These are phyloP conservation scores for Diaporthe sp. DNA, from an alignment of 2,329 filamentous ascomycete genomes.

Conservation along the genomic window DNA sequence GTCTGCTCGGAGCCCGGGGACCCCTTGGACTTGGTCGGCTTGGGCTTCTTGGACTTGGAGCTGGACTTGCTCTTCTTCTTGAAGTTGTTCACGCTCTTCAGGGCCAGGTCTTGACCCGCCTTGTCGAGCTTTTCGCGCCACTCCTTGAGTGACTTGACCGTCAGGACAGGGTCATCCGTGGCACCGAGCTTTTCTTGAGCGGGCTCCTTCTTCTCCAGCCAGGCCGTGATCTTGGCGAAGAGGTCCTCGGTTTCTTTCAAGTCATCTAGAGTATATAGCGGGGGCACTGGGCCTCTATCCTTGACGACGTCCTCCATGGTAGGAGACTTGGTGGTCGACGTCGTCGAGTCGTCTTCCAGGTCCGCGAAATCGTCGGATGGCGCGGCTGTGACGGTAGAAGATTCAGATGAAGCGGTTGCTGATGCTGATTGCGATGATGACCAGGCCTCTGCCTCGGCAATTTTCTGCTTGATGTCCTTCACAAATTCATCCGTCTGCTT, in stretches of 20 bases:
- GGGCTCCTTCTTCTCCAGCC: slow-evolving; percentile 80
- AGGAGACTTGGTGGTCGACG: slow-evolving; percentile 53
- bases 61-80: slow-evolving; percentile 59
- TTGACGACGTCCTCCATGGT: slow-evolving; percentile 59
- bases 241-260: slow-evolving; percentile 73
- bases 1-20: slow-evolving; percentile 52
- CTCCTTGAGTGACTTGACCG: slow-evolving; percentile 77
- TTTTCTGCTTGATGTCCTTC: slow-evolving; percentile 76
- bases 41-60: slow-evolving; percentile 58
- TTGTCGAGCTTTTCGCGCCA: slow-evolving; percentile 80
- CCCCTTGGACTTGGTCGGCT: slow-evolving; percentile 50
- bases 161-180: slow-evolving; percentile 81
- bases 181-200: slow-evolving; percentile 78
- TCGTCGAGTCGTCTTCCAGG: slow-evolving; percentile 78
- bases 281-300: slow-evolving; percentile 67
- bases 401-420: slow-evolving; percentile 63
- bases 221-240: slow-evolving; percentile 73
- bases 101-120: slow-evolving; percentile 76
- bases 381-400: slow-evolving; percentile 57
- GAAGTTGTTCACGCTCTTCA: slow-evolving; percentile 73
- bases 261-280: slow-evolving; percentile 80
- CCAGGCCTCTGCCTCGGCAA: slow-evolving; percentile 75
- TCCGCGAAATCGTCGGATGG: slow-evolving; percentile 72
- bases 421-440: slow-evolving; percentile 66
- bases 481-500: slow-evolving; percentile 79